Evolutionary conservation across 352 stramenopile genomes (phyloP), one percentile per base, ranked within the genome.

Genomic region (Pythium apleroticum): DNA sequence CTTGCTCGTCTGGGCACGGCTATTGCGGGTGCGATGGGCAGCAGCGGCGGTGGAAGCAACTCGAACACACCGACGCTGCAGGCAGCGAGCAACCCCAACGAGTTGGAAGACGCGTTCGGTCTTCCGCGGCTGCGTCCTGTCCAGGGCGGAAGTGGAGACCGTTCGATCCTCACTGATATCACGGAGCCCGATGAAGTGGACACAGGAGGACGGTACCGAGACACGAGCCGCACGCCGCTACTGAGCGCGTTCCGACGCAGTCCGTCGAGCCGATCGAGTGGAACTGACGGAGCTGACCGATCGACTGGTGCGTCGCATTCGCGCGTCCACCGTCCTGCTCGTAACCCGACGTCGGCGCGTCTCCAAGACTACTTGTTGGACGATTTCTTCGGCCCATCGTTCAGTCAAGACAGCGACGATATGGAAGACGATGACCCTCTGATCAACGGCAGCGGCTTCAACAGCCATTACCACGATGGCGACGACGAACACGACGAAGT

Each of bases 361-460:
- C 30, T 89, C 50, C 73, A 84, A 37, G 66, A 73, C 17, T 88
- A 88, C 15, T 35, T 90, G 2, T 70, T 72, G 0, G 73, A 93
- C 45, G 80, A 93, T 46, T 90, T 92, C 64, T 89, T 92, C 41
- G 78, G 81, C 0, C 69, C 83, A 8, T 89, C 81, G 4, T 91
- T 76, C 33, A 70, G 65, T 10, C 60, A 73, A 52, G 66, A 73
- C 45, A 73, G 66, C 22, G 66, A 73, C 43, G 55, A 69, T 15
- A 62, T 68, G 60, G 60, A 68, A 7, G 59, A 66, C 50, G 10
- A 19, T 69, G 2, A 50, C 43, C 4, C 25, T 19, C 7, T 43
- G 60, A 63, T 30, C 17, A 56, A 39, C 39, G 37, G 46, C 5
- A 45, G 14, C 57, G 30, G 41, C 53, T 56, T 56, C 37, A 62